Evolutionary conservation across 2,329 filamentous ascomycete species (phyloP).

Genomic region (Capronia americana): DNA sequence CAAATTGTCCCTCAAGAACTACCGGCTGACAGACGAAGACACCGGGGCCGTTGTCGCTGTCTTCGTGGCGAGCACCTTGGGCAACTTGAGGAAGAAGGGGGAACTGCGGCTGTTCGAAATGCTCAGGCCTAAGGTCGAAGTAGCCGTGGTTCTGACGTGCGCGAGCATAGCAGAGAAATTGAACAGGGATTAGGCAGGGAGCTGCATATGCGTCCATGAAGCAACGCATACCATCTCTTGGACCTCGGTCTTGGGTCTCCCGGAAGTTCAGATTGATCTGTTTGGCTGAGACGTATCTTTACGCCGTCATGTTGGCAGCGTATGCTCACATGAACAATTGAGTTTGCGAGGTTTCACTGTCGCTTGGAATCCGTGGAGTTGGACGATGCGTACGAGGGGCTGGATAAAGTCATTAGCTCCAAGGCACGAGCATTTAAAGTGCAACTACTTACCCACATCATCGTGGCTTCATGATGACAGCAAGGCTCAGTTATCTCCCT

Average conservation of each 20-base stretch:
- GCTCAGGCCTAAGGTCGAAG: conserved; percentile 12
- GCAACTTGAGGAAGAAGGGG: conserved; percentile 1
- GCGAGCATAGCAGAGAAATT: conserved; percentile 14
- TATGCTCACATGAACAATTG: conserved; percentile 25
- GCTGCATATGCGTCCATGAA: background rate
- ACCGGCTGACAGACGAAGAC: conserved; percentile 11
- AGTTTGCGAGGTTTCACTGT: conserved; percentile 29
- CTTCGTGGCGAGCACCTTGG: background rate
- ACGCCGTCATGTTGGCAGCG: background rate
- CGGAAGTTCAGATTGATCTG: background rate
- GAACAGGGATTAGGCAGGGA: conserved; percentile 2
- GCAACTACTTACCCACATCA: conserved; percentile 30
- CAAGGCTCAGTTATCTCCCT: conserved; percentile 22
- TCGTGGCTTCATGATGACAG: conserved; percentile 27
- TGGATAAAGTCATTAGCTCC: conserved; percentile 16
- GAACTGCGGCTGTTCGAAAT: conserved; percentile 11
- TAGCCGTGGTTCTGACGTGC: conserved; percentile 11
- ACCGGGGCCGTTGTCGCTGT: conserved; percentile 14
- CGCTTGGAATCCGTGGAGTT: conserved; percentile 33
- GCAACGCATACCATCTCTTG: background rate
- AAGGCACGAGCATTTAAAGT: background rate
- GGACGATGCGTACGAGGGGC: conserved; percentile 30
- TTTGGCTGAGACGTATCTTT: background rate
- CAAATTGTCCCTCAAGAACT: conserved; percentile 13
- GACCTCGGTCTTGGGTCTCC: background rate